Conservation (phyloP, 768 basidiomycete genomes). For the Boletales sp. region DNA sequence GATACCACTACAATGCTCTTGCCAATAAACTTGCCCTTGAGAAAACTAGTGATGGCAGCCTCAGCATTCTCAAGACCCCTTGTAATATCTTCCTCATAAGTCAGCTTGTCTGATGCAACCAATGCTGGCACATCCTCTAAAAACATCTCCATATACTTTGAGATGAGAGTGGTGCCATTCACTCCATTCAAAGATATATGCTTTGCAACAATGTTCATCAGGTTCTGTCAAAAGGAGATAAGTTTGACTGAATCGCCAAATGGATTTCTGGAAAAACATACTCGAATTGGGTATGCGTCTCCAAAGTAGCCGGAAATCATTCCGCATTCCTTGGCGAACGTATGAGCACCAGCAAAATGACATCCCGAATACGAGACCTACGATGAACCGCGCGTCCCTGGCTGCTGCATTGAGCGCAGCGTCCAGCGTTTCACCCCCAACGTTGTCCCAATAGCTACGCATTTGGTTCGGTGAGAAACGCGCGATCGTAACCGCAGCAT, state of each 20-base stretch:
- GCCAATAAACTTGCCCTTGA: slow-evolving; percentile 3
- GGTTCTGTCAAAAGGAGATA: neutral
- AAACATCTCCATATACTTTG: slow-evolving; percentile 42
- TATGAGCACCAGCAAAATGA: neutral
- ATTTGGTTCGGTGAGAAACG: too few species aligned
- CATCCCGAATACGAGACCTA: slow-evolving; percentile 8
- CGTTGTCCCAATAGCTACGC: slow-evolving; percentile 40
- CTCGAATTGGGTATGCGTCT: neutral
- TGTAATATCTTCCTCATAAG: slow-evolving; percentile 43
- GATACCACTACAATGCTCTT: slow-evolving; percentile 6
- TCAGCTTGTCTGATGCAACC: slow-evolving; percentile 45
- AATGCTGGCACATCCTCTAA: slow-evolving; percentile 36
- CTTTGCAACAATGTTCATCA: slow-evolving; percentile 28
- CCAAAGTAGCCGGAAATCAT: slow-evolving; percentile 9
- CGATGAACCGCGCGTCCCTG: slow-evolving; percentile 45
- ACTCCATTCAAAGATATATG: slow-evolving; percentile 45
- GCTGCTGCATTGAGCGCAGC: slow-evolving; percentile 48
- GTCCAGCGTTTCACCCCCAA: slow-evolving; percentile 59
- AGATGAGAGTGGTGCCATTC: slow-evolving; percentile 25
- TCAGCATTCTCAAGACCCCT: slow-evolving; percentile 39
- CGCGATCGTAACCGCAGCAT: too few species aligned
- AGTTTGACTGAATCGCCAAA: too few species aligned
- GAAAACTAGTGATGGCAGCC: neutral
- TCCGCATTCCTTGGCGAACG: slow-evolving; percentile 30
- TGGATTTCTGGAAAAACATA: neutral